Base-by-base conservation (phyloP, 805 yeast species). In the Maudiozyma bulderi region DNA sequence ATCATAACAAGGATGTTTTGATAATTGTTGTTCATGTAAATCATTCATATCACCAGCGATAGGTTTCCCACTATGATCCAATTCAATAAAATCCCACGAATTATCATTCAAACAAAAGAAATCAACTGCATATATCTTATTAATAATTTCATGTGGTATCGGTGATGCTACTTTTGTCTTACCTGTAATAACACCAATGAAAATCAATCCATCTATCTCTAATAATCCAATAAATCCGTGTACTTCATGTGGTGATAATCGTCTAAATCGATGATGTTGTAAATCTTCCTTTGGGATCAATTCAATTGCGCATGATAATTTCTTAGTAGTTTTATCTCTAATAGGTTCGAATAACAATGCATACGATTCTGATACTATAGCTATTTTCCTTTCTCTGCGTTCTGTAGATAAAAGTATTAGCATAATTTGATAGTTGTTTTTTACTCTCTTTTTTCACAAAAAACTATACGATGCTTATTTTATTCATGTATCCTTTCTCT, bases 171-270 rank as follows among this genome's bases (percentile, higher is more conserved):
- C 95, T 54, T 80, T 77, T 1, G 80, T 66, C 29, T 84, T 80
- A 0, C 87, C 84, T 0, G 95, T 82, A 47, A 93, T 87, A 0
- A 86, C 78, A 45, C 95, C 85, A 34, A 93, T 68, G 58, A 82
- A 93, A 1, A 81, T 77, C 48, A 84, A 82, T 9, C 73, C 71
- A 9, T 78, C 81, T 37, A 89, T 74, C 49, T 80, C 77, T 38
- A 91, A 84, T 43, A 93, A 67, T 0, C 99, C 99, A n/a, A 93
- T 65, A 59, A 90, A 84, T 1, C 95, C 95, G 54, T 72, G 65
- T 4, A 79, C 72, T 39, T 74, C 75, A 44, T 70, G 67, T 2
- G 61, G 71, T 54, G 70, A 75, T 58, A 73, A 69, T 54, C 61
- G 71, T 50, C 70, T 72, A 56, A 66, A 77, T 3, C 68, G 62